Base-by-base conservation (phyloP, 192 early-diverging fungal genomes). In the Backusella psychrophila region DNA sequence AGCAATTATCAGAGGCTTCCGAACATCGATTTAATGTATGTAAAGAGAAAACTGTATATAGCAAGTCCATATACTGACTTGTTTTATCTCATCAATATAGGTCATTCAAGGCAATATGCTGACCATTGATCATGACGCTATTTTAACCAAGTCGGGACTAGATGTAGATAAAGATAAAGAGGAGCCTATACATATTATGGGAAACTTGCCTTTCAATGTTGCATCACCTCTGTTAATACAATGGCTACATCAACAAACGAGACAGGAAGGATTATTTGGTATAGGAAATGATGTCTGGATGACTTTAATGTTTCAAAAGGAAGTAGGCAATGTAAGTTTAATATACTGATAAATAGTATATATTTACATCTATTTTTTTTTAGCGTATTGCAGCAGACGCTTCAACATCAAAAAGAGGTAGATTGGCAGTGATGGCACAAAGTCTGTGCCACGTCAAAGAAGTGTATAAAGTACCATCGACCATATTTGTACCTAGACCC, bases 221-320 rank as follows among this genome's bases (percentile, higher is more conserved):
- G 91, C 93, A 7, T 90, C 92, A 0, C 90, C 90, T 29, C 68
- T 95, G 31, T 78, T 95, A 38, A 73, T 91, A 34, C 92, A 94
- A 82, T 94, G 91, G 90, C 82, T 95, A 46, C 87, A 90, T 65
- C 78, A 85, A 84, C 79, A 90, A 72, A 80, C 87, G 1, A 56
- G 74, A 8, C 73, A 66, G 34, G 72, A 89, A 52, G 94, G 94
- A 0, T 83, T 95, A 26, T 95, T 95, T 68, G 79, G 82, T 7
- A 63, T 76, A 23, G 63, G 75, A 14, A 29, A 74, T 63, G 53
- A 83, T 17, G 83, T 85, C 11, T 85, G 86, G 26, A 94, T 95
- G 93, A 90, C 93, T 23, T 81, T 95, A 23, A 95, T 95, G 94
- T 95, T 95, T 80, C 94, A 95, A 80, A 90, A 90, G 67, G 94